Percentiles rank a stretch among this genome's conserved stretches.
phyloP scores from a whole-genome alignment of 495 filamentous ascomycete genomes.

The Hypomontagnella monticulosa region DNA sequence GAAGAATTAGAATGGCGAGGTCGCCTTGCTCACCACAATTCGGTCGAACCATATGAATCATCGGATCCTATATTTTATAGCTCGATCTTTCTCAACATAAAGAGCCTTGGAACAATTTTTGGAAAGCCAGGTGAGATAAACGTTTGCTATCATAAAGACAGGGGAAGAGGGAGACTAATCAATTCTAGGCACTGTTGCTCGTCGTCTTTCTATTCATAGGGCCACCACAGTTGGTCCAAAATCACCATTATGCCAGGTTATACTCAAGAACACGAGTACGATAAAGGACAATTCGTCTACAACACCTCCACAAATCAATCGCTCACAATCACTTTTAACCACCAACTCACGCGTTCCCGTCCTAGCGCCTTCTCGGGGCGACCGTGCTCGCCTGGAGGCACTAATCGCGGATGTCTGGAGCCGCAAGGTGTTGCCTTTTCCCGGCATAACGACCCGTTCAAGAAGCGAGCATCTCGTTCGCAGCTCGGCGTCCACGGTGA shows the following conservation, averaged over 20 bases:
- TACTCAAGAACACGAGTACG: conserved; percentile 88
- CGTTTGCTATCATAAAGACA: too few species aligned
- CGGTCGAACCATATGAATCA: conserved; percentile 55
- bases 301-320: conserved; percentile 62
- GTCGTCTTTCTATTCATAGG: conserved; percentile 83
- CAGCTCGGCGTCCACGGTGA: conserved; percentile 77
- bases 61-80: conserved; percentile 60
- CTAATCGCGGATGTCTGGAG: conserved; percentile 85
- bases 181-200: conserved; percentile 68
- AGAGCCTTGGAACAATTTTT: conserved; percentile 76
- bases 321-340: conserved; percentile 76
- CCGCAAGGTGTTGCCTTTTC: conserved; percentile 80
- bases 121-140: conserved; percentile 65
- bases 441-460: conserved; percentile 76
- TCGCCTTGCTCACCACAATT: conserved; percentile 56
- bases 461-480: conserved; percentile 72
- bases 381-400: conserved; percentile 80
- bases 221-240: conserved; percentile 72
- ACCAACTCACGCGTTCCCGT: conserved; percentile 68
- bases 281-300: conserved; percentile 61
- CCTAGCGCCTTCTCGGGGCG: conserved; percentile 73
- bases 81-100: conserved; percentile 73
- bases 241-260: conserved; percentile 73
- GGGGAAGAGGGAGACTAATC: conserved; percentile 15
- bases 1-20: conserved; percentile 84